Conservation (phyloP, 768 basidiomycete genomes). For the Pleurotus ostreatus region DNA sequence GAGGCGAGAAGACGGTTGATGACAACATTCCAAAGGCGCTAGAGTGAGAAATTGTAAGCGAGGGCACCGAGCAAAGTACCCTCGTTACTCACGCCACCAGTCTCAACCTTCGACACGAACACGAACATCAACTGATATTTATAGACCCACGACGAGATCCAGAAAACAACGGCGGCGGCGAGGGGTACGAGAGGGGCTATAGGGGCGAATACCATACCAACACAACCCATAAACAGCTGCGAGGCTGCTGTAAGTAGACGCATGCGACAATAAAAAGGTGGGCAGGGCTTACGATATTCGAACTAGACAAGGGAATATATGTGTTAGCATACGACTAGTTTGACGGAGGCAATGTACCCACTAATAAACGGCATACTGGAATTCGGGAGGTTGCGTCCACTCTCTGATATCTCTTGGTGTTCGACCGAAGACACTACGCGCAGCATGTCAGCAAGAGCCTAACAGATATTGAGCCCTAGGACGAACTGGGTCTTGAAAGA, state of each 20-base stretch:
- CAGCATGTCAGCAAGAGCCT: background rate
- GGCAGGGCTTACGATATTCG: constrained; percentile 48
- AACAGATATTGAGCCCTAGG: background rate
- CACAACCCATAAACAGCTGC: constrained; percentile 86
- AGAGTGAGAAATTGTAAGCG: constrained; percentile 7
- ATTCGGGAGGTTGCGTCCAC: constrained; percentile 88
- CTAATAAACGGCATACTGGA: constrained; percentile 85
- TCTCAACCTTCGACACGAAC: constrained; percentile 83
- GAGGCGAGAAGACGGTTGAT: constrained; percentile 82
- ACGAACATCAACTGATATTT: constrained; percentile 99
- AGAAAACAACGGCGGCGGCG: constrained; percentile 82
- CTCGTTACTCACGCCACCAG: constrained; percentile 77
- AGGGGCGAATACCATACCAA: constrained; percentile 91
- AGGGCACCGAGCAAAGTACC: background rate
- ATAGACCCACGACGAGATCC: constrained; percentile 83
- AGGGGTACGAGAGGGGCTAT: constrained; percentile 87
- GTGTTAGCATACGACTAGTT: constrained; percentile 6
- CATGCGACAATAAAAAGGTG: constrained; percentile 9
- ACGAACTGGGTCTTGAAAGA: constrained; percentile 77
- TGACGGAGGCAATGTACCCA: constrained; percentile 30
- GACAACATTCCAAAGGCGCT: constrained; percentile 94
- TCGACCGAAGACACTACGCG: constrained; percentile 68
- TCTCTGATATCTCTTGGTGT: constrained; percentile 89
- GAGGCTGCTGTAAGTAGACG: background rate
- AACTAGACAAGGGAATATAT: constrained; percentile 25